Evolutionary conservation across 306 rosid species (phyloP), one percentile per base, ranked within the genome.

Genomic region (Mimosa bimucronata): DNA sequence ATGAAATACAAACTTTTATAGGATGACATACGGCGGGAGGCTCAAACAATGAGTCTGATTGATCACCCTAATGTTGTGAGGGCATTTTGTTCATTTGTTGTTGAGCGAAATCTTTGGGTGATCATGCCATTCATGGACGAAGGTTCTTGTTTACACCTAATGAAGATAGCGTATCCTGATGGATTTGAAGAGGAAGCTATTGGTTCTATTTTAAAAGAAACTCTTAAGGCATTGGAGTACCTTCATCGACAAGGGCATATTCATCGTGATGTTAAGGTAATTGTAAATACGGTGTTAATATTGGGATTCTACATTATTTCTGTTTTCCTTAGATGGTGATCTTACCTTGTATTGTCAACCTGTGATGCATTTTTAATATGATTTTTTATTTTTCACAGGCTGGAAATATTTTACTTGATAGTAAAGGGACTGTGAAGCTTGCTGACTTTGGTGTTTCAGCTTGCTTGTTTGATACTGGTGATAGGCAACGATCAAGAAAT

Each of bases 391-490:
- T 11, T 61, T 29, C 38, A 70, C 89, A 91, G 95, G 99, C 99
- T 37, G 99, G 99, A 34, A 96, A 96, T 79, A 91, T 96, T 75
- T 83, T 96, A 41, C 92, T 96, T 12, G 97, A 93, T 81, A 72
- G 82, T 60, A 85, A 89, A 73, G 99, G 99, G 70, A 15, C 45
- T 52, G 93, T 96, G 76, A 96, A 96, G 88, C 92, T 96, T 52
- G 98, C 97, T 4, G 99, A 96, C 84, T 96, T 93, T 62, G 99
- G 99, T 45, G 99, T 96, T 79, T 91, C 99, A 38, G 99, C 99
- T 45, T 93, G 98, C 87, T 82, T 93, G 97, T 96, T 90, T 79
- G 99, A 96, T 71, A 58, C 97, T 4, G 99, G 97, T 77, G 99
- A 96, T 71, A 94, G 99, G 41, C 99, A 88, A 68, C 94, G 97